Base-by-base conservation (phyloP, 1,284 basidiomycete species). In the Tilletia indica region DNA sequence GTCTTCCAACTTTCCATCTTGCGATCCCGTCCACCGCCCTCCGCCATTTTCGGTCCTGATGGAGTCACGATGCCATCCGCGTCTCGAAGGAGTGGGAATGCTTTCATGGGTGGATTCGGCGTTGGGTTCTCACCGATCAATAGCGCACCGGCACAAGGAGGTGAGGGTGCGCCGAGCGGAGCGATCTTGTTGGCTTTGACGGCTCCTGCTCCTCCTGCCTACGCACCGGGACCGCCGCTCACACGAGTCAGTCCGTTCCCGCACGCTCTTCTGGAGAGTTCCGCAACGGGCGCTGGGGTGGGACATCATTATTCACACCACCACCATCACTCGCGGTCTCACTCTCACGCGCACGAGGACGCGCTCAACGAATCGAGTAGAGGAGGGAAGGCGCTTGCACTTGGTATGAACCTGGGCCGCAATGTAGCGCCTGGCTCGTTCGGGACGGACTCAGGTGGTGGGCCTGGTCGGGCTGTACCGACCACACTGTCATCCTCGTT, bases 141-240 rank as follows among this genome's bases (percentile, higher is more conserved):
- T 3, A 8, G 6, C 8, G 51, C 19, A 12, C 51, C 51, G 21
- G 58, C 8, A 31, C 58, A 61, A 61, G 58, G 25, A 45, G 42
- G 42, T 9, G 42, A 45, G 9, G 36, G 58, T 31, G 51, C 51
- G 51, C 16, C 51, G 19, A 54, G 21, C 5, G 58, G 58, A 11
- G 58, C 58, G 1, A 76, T 79, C 68, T 69, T 79, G n/a, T 68
- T 78, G 8, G 76, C 77, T 14, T 72, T 78, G n/a, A 77, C 77
- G 68, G 73, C 67, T 67, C 74, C 36, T 67, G 70, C 25, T 48
- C 71, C 34, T 70, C 68, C 61, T 45, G 48, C 34, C 54, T n/a
- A 51, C 34, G 72, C 21, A 61, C 58, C 31, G 58, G 69, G 0
- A 5, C 42, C 36, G 25, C 73, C 75, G 9, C 68, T 76, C 8